phyloP scores from a whole-genome alignment of 305 asterid genomes.

The Fraxinus albicans region DNA sequence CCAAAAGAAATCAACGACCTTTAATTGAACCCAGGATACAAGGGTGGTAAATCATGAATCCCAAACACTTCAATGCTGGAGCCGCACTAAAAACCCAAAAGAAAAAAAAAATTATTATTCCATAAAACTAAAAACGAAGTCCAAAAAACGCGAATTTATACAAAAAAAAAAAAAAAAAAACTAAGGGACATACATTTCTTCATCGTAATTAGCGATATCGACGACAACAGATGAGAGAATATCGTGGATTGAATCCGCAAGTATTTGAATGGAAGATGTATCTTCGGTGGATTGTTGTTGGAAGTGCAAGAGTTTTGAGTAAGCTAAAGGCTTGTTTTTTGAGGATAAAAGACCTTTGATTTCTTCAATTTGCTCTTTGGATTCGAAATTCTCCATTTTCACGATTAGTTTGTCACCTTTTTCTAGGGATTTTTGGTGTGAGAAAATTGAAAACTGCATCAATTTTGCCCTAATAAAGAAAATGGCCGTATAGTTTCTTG shows the following conservation, averaged over 20 bases:
- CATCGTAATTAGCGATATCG: slow-evolving; percentile 45
- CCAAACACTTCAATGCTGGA: slow-evolving; percentile 80
- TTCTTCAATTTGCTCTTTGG: slow-evolving; percentile 45
- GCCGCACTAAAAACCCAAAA: slow-evolving; percentile 47
- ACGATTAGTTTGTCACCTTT: not conserved
- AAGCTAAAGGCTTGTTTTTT: slow-evolving; percentile 40
- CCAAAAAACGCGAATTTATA: not conserved
- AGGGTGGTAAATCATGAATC: slow-evolving; percentile 81
- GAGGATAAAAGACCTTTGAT: slow-evolving; percentile 38
- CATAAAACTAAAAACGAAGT: not conserved
- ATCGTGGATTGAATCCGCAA: slow-evolving; percentile 44
- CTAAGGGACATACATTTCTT: slow-evolving; percentile 47
- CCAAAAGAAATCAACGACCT: slow-evolving; percentile 35
- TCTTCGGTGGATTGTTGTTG: slow-evolving; percentile 49
- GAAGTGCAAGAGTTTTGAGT: slow-evolving; percentile 49
- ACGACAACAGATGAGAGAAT: slow-evolving; percentile 34
- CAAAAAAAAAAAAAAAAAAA: not conserved
- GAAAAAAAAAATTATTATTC: not conserved
- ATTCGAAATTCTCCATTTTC: slow-evolving; percentile 42
- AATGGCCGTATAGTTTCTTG: not conserved
- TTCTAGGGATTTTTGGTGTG: not conserved
- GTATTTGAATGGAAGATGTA: slow-evolving; percentile 38
- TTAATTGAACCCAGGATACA: slow-evolving; percentile 41
- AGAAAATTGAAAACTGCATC: not conserved
- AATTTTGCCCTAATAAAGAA: not conserved